Base-by-base conservation (phyloP, 2,329 filamentous ascomycete genomes). In the Fusarium temperatum region DNA sequence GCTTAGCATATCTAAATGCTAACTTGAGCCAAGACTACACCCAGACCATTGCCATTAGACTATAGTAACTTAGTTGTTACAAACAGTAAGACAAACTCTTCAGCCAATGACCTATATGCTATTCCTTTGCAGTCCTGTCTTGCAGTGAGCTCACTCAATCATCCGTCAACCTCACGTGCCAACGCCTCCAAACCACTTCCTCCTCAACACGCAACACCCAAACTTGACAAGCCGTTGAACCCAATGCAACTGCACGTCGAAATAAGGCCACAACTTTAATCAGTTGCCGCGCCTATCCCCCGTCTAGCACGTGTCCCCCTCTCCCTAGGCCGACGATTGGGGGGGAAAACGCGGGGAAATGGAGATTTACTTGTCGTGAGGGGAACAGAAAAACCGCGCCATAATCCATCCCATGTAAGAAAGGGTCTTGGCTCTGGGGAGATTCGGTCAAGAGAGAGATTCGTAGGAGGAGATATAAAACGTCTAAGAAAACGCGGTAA, bases 301-400 rank as follows among this genome's bases (percentile, higher is more conserved):
- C 47, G 48, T 51, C 22, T 20, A 51, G 39, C 50, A 64, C 45
- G 62, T 74, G 67, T 48, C 32, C 44, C 24, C 35, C 61, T 3
- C 41, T 53, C 38, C 65, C 63, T 54, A 44, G 48, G 42, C 50
- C 38, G 36, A 51, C 45, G n/a, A 42, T 48, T 56, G 32, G 39
- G 45, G 44, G 55, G 24, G 35, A 56, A 76, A 78, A 77, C 75
- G 75, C 75, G 75, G 75, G 75, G 75, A 78, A 77, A 78, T 74
- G 75, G 75, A 65, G 69, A 68, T 63, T 26, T 51, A 35, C 3
- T 35, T 1, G 6, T 74, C 35, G 48, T 72, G 75, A 75, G 68
- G 68, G 70, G 74, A 66, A 69, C 32, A 60, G 20, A 35, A 24
- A 66, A 68, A 70, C 72, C 64, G 74, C 72, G 59, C 73, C 74